These are phyloP conservation scores for Incumbomyces lentus DNA, from an alignment of 2,329 filamentous ascomycete genomes.

Conservation along the genomic window DNA sequence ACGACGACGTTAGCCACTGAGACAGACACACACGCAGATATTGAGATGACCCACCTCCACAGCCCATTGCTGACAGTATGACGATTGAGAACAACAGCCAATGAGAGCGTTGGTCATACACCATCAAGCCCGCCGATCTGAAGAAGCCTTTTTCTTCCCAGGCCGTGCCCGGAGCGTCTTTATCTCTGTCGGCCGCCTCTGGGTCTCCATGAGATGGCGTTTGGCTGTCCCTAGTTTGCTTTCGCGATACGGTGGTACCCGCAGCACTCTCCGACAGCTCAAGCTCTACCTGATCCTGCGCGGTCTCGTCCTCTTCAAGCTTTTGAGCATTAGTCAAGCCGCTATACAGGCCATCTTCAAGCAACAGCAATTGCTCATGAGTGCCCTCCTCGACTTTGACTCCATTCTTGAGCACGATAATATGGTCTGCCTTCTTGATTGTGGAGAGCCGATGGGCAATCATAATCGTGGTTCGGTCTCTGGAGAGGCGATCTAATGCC, in stretches of 20 bases:
- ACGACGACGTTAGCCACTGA: conserved; percentile 10
- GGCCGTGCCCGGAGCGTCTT: neutral
- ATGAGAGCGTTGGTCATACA: conserved; percentile 26
- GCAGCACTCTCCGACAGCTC: conserved; percentile 25
- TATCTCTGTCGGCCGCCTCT: conserved; percentile 8
- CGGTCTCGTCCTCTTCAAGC: conserved; percentile 15
- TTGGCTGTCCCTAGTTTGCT: conserved; percentile 3
- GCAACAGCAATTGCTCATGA: conserved; percentile 58
- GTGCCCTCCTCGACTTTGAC: conserved; percentile 62
- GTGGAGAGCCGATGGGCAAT: conserved; percentile 67
- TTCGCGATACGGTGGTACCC: conserved; percentile 6
- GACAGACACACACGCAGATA: neutral
- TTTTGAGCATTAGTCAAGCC: conserved; percentile 18
- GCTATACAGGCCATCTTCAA: conserved; percentile 52
- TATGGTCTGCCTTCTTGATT: conserved; percentile 65
- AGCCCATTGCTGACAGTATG: conserved; percentile 22
- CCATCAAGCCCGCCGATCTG: conserved; percentile 22
- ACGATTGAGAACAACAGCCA: conserved; percentile 24
- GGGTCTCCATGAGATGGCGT: conserved; percentile 17
- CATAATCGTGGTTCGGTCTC: conserved; percentile 60
- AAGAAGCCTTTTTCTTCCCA: conserved; percentile 20
- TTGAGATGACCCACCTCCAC: conserved; percentile 23
- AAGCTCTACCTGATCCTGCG: conserved; percentile 16
- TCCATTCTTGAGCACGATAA: conserved; percentile 65
- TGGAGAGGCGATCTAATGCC: conserved; percentile 45